Conservation (phyloP, 176 grass and related monocot species). For the Hsuehochloa calcarea region DNA sequence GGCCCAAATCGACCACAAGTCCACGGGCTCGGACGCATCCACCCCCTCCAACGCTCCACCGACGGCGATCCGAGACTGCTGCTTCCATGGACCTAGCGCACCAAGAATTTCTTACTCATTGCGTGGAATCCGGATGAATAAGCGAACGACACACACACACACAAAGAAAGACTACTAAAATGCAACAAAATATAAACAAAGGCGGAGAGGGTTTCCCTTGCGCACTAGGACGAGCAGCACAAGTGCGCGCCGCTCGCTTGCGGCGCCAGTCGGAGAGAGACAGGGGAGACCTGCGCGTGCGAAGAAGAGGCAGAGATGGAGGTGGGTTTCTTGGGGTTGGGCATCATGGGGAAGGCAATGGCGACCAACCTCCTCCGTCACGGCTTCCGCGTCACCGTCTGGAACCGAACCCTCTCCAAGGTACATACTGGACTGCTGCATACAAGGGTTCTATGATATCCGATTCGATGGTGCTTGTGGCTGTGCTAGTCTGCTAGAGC, state of each 20-base stretch:
- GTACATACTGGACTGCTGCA: conserved; percentile 13
- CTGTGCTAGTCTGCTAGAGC: too few species aligned
- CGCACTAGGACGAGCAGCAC: background rate
- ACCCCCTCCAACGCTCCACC: background rate
- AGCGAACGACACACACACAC: background rate
- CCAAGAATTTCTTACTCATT: background rate
- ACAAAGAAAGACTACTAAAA: background rate
- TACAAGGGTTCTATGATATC: too few species aligned
- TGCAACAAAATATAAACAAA: background rate
- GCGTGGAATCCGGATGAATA: background rate
- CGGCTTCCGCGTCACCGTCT: conserved; percentile 91
- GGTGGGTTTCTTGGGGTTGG: conserved; percentile 87
- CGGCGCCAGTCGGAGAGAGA: background rate
- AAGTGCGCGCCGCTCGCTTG: background rate
- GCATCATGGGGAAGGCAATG: conserved; percentile 99
- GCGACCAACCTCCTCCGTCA: conserved; percentile 74
- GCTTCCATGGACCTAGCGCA: background rate
- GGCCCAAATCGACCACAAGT: background rate
- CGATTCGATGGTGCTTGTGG: background rate
- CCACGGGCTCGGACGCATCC: background rate
- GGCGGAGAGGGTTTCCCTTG: background rate
- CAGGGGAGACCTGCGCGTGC: background rate
- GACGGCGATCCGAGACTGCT: background rate
- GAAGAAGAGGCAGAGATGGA: conserved; percentile 53
- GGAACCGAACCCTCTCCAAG: conserved; percentile 92